phyloP scores from a whole-genome alignment of 345 rosid species.

The Eucalyptus tenuipes region DNA sequence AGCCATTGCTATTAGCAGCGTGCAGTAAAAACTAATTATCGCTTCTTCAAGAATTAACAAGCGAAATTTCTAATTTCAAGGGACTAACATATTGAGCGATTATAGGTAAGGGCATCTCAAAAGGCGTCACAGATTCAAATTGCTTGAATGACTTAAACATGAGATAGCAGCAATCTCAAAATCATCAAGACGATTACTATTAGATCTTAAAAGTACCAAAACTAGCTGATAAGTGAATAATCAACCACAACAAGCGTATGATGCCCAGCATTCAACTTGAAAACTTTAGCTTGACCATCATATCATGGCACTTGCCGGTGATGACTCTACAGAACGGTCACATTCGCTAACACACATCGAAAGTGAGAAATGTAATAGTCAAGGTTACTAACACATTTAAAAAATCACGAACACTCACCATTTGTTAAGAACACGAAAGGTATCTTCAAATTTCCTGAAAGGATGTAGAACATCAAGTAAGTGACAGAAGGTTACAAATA shows the following conservation, averaged over 20 bases:
- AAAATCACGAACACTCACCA: slow-evolving; percentile 18
- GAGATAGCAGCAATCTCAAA: not conserved
- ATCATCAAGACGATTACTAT: not conserved
- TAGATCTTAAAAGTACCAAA: not conserved
- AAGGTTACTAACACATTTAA: not conserved
- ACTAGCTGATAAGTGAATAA: not conserved
- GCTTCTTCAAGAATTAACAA: not conserved
- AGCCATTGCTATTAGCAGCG: not conserved
- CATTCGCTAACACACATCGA: not conserved
- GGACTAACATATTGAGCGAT: not conserved
- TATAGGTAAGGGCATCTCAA: not conserved
- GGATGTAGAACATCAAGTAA: not conserved
- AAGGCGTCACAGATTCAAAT: not conserved
- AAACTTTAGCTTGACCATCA: not conserved
- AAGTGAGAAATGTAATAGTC: not conserved
- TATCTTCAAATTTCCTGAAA: slow-evolving; percentile 53
- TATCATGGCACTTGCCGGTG: not conserved
- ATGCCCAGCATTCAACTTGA: not conserved
- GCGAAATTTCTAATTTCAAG: not conserved
- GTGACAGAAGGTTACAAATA: not conserved
- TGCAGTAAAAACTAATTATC: not conserved
- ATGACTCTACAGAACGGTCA: not conserved
- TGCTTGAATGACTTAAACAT: not conserved
- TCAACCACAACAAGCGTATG: not conserved
- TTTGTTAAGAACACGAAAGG: slow-evolving; percentile 79